A percentile compares a stretch with the other conserved stretches of the same genome.
Conservation (phyloP, 345 rosid genomes). For the Linum trigynum region DNA sequence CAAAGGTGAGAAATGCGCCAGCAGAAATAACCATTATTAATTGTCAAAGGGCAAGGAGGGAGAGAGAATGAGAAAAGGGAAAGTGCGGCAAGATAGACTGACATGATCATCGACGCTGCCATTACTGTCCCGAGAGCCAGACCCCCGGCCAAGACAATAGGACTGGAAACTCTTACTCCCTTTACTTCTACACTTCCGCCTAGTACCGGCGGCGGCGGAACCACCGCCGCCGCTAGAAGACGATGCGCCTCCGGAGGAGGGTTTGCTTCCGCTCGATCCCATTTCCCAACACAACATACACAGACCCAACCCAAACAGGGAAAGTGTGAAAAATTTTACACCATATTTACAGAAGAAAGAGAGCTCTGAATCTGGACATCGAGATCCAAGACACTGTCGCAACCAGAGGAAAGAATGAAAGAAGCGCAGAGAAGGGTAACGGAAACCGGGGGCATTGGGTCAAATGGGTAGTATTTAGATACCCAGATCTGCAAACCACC, state of each 20-base stretch:
- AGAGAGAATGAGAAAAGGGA: background rate
- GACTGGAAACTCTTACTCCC: conserved; percentile 51
- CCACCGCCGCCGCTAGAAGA: conserved; percentile 17
- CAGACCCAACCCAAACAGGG: too few relatives aligned
- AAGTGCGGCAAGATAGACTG: conserved; percentile 1
- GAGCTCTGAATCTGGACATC: background rate
- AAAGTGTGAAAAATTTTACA: too few relatives aligned
- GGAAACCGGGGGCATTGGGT: background rate
- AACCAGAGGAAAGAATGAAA: too few relatives aligned
- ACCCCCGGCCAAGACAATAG: conserved; percentile 54
- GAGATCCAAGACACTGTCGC: background rate
- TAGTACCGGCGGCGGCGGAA: too few relatives aligned
- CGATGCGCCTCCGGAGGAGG: conserved; percentile 25
- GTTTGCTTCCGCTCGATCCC: conserved; percentile 84
- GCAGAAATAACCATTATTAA: background rate
- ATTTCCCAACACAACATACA: conserved; percentile 14
- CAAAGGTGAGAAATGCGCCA: background rate
- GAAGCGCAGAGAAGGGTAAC: background rate
- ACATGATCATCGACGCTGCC: conserved; percentile 34
- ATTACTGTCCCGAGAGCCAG: conserved; percentile 36
- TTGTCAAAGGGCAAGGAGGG: too few relatives aligned
- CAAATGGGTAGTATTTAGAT: background rate
- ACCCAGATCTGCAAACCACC: background rate
- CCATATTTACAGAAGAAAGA: background rate
- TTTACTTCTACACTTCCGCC: conserved; percentile 37